Conservation (phyloP, 1,284 basidiomycete species). For the Agroathelia rolfsii region DNA sequence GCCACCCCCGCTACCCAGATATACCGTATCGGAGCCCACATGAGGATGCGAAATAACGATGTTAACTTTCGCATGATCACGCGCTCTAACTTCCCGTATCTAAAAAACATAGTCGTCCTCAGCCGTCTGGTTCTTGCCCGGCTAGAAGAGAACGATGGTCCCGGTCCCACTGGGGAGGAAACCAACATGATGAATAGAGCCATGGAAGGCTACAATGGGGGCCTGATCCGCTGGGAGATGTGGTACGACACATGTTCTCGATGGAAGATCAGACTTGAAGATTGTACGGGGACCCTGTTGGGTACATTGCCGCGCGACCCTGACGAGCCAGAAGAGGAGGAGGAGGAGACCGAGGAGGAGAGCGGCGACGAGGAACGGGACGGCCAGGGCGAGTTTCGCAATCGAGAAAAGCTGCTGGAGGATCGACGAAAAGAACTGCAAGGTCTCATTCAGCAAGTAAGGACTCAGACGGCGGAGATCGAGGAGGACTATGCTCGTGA, state of each 20-base stretch:
- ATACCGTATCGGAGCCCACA: no score
- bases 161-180: no score
- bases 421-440: no score
- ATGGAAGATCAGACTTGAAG: constrained; percentile 47
- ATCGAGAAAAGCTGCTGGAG: no score
- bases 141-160: constrained; percentile 43
- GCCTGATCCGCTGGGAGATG: constrained; percentile 52
- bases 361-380: constrained; percentile 21
- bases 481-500: no score
- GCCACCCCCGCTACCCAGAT: constrained; percentile 35
- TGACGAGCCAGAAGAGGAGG: constrained; percentile 23
- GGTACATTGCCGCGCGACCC: constrained; percentile 45
- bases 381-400: constrained; percentile 13
- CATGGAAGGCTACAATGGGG: constrained; percentile 23
- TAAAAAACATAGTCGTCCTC: constrained; percentile 48
- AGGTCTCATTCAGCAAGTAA: no score
- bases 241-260: constrained; percentile 49
- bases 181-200: no score
- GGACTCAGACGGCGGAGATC: no score
- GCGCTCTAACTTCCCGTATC: constrained; percentile 45
- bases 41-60: constrained; percentile 58
- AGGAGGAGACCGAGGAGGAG: constrained; percentile 18
- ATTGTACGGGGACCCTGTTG: constrained; percentile 52
- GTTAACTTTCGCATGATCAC: constrained; percentile 54
- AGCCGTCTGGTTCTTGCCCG: constrained; percentile 43